Evolutionary conservation across 116 monocot genomes (phyloP).

Genomic region (Zostera marina): DNA sequence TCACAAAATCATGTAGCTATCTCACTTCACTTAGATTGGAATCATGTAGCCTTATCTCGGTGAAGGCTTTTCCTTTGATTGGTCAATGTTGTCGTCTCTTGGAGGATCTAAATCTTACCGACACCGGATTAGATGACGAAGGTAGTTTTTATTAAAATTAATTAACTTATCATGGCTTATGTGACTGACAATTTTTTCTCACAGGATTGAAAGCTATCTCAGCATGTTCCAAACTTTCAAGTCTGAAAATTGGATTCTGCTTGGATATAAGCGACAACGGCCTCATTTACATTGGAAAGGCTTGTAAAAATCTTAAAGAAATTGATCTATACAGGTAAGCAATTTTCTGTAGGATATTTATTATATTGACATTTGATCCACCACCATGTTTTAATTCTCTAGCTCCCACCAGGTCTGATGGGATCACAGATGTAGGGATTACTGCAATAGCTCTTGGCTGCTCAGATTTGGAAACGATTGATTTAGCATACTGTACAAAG

Average conservation of each 20-base stretch:
- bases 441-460: slow-evolving; percentile 45
- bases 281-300: slow-evolving; percentile 33
- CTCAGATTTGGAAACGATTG: slow-evolving; percentile 35
- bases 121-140: slow-evolving; percentile 68
- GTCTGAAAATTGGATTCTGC: slow-evolving; percentile 62
- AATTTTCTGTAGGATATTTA: neutral
- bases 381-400: neutral
- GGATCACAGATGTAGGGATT: slow-evolving; percentile 49
- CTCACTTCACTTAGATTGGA: slow-evolving; percentile 66
- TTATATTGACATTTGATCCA: neutral
- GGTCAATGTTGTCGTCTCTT: slow-evolving; percentile 38
- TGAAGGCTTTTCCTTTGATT: slow-evolving; percentile 38
- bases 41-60: slow-evolving; percentile 47
- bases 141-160: slow-evolving; percentile 11
- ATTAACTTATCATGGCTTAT: neutral
- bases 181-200: slow-evolving; percentile 2
- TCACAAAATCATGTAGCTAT: slow-evolving; percentile 45
- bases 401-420: slow-evolving; percentile 22
- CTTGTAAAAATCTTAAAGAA: slow-evolving; percentile 36
- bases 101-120: slow-evolving; percentile 77
- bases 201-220: slow-evolving; percentile 59
- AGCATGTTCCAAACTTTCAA: slow-evolving; percentile 33
- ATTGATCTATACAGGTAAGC: slow-evolving; percentile 73
- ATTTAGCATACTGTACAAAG: slow-evolving; percentile 56
- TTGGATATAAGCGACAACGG: slow-evolving; percentile 54